Evolutionary conservation across 768 basidiomycete genomes (phyloP), one percentile per base, ranked within the genome.

Genomic region (Suillus discolor): DNA sequence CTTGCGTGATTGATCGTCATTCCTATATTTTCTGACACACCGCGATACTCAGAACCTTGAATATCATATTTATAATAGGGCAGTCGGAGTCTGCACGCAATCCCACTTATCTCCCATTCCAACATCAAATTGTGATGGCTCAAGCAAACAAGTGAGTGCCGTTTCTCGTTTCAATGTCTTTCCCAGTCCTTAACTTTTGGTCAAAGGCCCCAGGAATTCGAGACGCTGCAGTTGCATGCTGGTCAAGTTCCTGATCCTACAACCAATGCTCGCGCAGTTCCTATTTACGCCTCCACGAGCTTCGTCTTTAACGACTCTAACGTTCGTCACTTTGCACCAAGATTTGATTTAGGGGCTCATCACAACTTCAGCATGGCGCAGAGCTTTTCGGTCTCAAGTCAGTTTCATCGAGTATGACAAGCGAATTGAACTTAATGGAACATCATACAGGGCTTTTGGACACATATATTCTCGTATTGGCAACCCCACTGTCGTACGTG

Each of bases 191-290:
- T 12, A 15, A n/a, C 5, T 38, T 20, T 20, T n/a, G 25, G 15
- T 41, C 23, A 1, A 36, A 77, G 80, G 66, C 73, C 73, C 1
- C 83, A 83, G 38, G 84, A 87, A 67, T 89, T 88, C 67, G 87
- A 89, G 69, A 89, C 88, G 1, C 71, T 87, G 23, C 84, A 89
- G 75, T 77, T 90, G 16, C 88, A 89, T 65, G 88, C 86, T 5
- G 89, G 88, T 2, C 84, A 87, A 62, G 75, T 74, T 4, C 77
- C 80, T 2, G 87, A 87, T 70, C 78, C 83, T 0, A 72, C 84
- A 6, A 86, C 86, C 13, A 85, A 85, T 47, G 85, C 88, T 1
- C 82, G 87, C 13, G 89, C 89, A 1, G 84, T 84, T 2, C 88
- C 89, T 0, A 89, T 90, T 70, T 89, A 88, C 57, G 81, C 86